Base-by-base conservation (phyloP, 371 early-diverging fungal species). In the Rhizomucor pusillus region DNA sequence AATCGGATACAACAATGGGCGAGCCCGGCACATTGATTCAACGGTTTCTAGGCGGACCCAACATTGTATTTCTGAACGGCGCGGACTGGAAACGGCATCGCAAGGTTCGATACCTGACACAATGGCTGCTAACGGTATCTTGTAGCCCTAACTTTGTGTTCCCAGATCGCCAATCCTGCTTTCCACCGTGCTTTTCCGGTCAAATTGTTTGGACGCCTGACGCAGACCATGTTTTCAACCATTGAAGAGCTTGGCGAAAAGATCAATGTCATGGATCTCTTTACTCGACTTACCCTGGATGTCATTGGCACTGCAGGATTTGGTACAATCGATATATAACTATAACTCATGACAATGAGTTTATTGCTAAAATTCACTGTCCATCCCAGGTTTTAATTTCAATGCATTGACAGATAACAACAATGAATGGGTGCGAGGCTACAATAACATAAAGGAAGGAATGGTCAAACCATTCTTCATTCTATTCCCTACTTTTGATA, bases 401-500 rank as follows among this genome's bases (percentile, higher is more conserved):
- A 45, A 66, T 40, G 65, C 76, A 0, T 24, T 68, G 7, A 54
- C 43, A 10, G 49, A 67, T n/a, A 46, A 43, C 24, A 23, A 68
- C 1, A 71, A 48, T 13, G 37, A 58, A 54, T 73, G 71, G 67
- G 65, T 67, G 0, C 6, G 18, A 3, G 52, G 40, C 25, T 76
- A 76, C 50, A 56, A 68, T 33, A 47, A 60, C 25, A 37, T 75
- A 10, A 53, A 50, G 11, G 36, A 47, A 1, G 65, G 52, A 1
- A 50, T 65, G 39, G 47, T 49, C 2, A 55, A 74, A 19, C 76
- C 78, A 0, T 49, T 79, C 3, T 75, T 66, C 44, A 62, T 69
- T 37, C 48, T 81, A 44, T 73, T 84, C 22, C 82, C 85, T 5
- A 47, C 56, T 20, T 69, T 81, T 14, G 85, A 82, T 29, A 49